These are phyloP conservation scores for Hura crepitans DNA, from an alignment of 441 rosid genomes.

Conservation along the genomic window DNA sequence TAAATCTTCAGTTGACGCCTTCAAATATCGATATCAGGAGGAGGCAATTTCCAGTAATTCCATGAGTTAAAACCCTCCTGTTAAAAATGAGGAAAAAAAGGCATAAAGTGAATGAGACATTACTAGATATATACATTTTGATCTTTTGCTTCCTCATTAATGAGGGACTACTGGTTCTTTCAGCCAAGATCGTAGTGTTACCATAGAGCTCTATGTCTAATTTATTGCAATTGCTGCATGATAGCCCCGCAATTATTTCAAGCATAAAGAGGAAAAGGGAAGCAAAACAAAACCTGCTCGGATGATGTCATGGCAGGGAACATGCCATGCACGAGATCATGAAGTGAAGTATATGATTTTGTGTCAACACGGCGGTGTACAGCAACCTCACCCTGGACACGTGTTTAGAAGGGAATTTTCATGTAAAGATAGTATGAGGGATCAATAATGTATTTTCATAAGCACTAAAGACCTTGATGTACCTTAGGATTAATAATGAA, in stretches of 20 bases:
- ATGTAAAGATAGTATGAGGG: not conserved
- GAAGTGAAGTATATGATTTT: constrained; percentile 77
- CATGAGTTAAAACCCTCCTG: constrained; percentile 94
- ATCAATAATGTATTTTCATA: not conserved
- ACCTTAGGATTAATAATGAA: constrained; percentile 97
- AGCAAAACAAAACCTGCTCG: constrained; percentile 54
- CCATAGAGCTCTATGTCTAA: not conserved
- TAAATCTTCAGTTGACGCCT: constrained; percentile 9
- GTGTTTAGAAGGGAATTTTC: constrained; percentile 21
- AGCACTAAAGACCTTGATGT: constrained; percentile 21
- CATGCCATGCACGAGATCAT: constrained; percentile 77
- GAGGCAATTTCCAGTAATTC: constrained; percentile 93
- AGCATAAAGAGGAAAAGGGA: constrained; percentile 7
- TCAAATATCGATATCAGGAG: constrained; percentile 46
- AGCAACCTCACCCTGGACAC: constrained; percentile 85
- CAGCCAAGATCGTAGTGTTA: not conserved
- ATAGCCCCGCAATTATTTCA: not conserved
- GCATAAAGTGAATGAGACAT: too few species aligned
- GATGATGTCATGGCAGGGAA: constrained; percentile 58
- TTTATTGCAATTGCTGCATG: not conserved
- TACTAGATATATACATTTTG: not conserved
- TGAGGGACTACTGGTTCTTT: not conserved
- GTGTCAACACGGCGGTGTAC: constrained; percentile 74
- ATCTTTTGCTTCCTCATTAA: not conserved
- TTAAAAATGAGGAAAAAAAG: constrained; percentile 16